Percentiles rank a stretch among this genome's conserved stretches.
These are phyloP conservation scores for Verticillium zaregamsianum DNA, from an alignment of 2,329 filamentous ascomycete genomes.

Conservation along the genomic window DNA sequence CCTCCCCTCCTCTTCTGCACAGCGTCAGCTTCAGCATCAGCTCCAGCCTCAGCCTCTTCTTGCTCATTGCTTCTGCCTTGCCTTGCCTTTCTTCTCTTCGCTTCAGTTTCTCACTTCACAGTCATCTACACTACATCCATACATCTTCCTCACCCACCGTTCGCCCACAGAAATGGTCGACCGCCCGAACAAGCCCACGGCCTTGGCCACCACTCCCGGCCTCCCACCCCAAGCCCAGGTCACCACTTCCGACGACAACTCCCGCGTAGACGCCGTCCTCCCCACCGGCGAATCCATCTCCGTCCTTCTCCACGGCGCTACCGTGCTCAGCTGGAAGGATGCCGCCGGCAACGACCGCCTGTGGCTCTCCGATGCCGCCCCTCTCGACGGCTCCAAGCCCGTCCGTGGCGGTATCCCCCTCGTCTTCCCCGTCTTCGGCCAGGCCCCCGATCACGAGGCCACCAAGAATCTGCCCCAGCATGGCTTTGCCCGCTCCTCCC, in stretches of 20 bases:
- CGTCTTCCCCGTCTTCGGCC: conserved; percentile 91
- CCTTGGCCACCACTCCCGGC: conserved; percentile 69
- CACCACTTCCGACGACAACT: conserved; percentile 66
- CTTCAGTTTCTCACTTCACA: not conserved
- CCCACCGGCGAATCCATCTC: conserved; percentile 84
- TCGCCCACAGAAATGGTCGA: conserved; percentile 60
- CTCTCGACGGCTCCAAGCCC: conserved; percentile 81
- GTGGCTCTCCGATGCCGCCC: conserved; percentile 76
- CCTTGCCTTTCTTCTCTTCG: not conserved
- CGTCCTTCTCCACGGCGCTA: conserved; percentile 86
- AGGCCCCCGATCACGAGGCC: conserved; percentile 69
- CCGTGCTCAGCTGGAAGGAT: conserved; percentile 90
- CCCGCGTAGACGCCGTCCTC: conserved; percentile 71
- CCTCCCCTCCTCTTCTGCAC: not conserved
- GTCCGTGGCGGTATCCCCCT: conserved; percentile 89
- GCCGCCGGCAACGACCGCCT: conserved; percentile 74
- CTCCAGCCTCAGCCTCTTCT: not conserved
- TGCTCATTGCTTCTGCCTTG: not conserved
- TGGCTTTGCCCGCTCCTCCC: conserved; percentile 85
- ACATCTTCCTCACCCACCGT: not conserved
- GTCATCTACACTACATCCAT: not conserved
- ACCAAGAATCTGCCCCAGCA: conserved; percentile 83
- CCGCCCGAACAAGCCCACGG: conserved; percentile 76
- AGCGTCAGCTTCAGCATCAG: not conserved
- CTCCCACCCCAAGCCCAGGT: conserved; percentile 73